Conservation (phyloP, 352 stramenopile genomes). For the Vaucheria bursata region DNA sequence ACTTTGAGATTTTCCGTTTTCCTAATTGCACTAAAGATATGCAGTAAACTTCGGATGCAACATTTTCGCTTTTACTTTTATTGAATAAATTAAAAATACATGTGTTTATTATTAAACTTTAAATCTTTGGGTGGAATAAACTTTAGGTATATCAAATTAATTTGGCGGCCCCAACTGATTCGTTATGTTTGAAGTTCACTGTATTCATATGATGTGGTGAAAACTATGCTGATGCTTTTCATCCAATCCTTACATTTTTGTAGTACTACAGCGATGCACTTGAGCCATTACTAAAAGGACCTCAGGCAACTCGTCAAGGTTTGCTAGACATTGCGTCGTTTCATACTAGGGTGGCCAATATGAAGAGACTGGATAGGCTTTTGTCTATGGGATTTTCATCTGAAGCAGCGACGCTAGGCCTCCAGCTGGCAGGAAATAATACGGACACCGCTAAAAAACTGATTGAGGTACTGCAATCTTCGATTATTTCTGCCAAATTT, state of each 20-base stretch:
- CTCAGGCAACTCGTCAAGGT: slow-evolving; percentile 24
- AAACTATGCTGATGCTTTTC: background rate
- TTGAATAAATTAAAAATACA: no score
- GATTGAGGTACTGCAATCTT: background rate
- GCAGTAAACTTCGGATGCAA: no score
- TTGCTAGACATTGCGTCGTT: slow-evolving; percentile 40
- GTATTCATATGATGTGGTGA: background rate
- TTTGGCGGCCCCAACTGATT: no score
- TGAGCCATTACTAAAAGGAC: slow-evolving; percentile 23
- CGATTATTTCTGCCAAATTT: background rate
- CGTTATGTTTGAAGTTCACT: background rate
- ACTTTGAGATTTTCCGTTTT: no score
- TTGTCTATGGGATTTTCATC: slow-evolving; percentile 24
- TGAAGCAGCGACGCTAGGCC: slow-evolving; percentile 37
- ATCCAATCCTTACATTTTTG: no score
- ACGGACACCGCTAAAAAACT: background rate
- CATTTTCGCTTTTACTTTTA: no score
- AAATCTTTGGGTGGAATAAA: no score
- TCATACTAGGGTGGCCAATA: slow-evolving; percentile 18
- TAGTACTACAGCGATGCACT: slow-evolving; percentile 15
- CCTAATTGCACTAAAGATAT: no score
- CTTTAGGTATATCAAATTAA: no score
- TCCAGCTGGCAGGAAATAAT: slow-evolving; percentile 40
- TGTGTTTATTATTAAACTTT: no score
- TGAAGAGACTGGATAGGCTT: slow-evolving; percentile 36